Evolutionary conservation across 2,329 filamentous ascomycete genomes (phyloP), one percentile per base, ranked within the genome.

Genomic region (Phyllosticta citriasiana): DNA sequence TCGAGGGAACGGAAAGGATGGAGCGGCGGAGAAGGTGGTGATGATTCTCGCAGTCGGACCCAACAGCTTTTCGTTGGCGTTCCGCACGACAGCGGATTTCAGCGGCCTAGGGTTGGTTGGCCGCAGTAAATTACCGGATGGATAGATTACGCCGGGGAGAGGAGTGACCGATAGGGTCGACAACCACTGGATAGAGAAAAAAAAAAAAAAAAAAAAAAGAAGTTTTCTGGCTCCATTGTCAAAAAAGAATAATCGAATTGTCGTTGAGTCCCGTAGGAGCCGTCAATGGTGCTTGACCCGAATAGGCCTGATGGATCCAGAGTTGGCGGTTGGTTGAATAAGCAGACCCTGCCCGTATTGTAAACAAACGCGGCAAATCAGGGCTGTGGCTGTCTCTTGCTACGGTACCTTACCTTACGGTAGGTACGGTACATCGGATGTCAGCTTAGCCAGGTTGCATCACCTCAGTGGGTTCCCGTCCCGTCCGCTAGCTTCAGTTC

Each of bases 41-140:
- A 40, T 40, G 33, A 40, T 40, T 40, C 33, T 40, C 33, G 33
- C 19, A 19, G 33, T 30, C 53, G 19, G 57, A 54, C 59, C 56
- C 59, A 61, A 61, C 59, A 59, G 59, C 59, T 57, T 60, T 60
- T 60, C 57, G 59, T 54, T 61, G 59, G 59, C 55, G 50, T 57
- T 51, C 57, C 50, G 53, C 35, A 27, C 50, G 57, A 47, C 27
- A 40, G 57, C 57, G 57, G 54, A 33, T 53, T 53, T 53, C 27
- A 56, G 14, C 26, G 54, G 25, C 53, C 55, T 60, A 53, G 58
- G 58, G 55, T 35, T 52, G 52, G 27, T n/a, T 56, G 25, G 22
- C 47, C 16, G 47, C 33, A 10, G 33, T 40, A 40, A 40, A 40
- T 40, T 40, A 40, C 33, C 33, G 33, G 33, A 4, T 12, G 16